These are phyloP conservation scores for Dioszegia crocea DNA, from an alignment of 768 basidiomycete genomes.

Conservation along the genomic window DNA sequence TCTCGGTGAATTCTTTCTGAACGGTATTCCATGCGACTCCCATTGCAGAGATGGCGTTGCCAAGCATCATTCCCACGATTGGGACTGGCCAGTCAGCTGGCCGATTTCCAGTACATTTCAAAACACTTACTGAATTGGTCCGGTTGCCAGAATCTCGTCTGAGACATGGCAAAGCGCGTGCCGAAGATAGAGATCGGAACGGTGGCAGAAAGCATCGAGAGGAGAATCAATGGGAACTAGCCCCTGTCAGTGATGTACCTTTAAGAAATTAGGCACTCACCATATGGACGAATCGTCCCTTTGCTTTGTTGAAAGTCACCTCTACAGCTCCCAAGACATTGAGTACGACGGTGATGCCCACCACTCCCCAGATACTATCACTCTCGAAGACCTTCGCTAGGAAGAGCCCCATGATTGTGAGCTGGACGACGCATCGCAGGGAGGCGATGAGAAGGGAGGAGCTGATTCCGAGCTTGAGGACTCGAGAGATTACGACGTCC, in stretches of 20 bases:
- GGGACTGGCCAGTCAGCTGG: constrained; percentile 56
- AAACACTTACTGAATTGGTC: constrained; percentile 65
- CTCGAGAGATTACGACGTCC: constrained; percentile 63
- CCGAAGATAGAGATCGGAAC: constrained; percentile 76
- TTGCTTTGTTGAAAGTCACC: constrained; percentile 73
- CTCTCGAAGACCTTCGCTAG: constrained; percentile 72
- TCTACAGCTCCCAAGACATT: constrained; percentile 75
- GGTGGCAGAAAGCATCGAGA: constrained; percentile 69
- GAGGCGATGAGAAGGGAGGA: constrained; percentile 66
- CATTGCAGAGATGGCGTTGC: constrained; percentile 70
- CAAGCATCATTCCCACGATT: constrained; percentile 80
- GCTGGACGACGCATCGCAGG: constrained; percentile 69
- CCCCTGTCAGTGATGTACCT: no score
- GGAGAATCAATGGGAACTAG: constrained; percentile 64
- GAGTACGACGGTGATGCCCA: constrained; percentile 68
- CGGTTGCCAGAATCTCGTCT: constrained; percentile 76
- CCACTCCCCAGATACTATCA: constrained; percentile 69
- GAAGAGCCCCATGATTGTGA: constrained; percentile 67
- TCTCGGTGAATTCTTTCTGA: constrained; percentile 74
- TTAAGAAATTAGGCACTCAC: constrained; percentile 47
- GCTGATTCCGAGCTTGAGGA: constrained; percentile 67
- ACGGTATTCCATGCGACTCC: constrained; percentile 64
- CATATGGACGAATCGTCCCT: constrained; percentile 69
- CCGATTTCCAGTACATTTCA: neutral
- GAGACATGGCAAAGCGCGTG: constrained; percentile 67